phyloP scores from a whole-genome alignment of 306 rosid species.

The Quercus robur region DNA sequence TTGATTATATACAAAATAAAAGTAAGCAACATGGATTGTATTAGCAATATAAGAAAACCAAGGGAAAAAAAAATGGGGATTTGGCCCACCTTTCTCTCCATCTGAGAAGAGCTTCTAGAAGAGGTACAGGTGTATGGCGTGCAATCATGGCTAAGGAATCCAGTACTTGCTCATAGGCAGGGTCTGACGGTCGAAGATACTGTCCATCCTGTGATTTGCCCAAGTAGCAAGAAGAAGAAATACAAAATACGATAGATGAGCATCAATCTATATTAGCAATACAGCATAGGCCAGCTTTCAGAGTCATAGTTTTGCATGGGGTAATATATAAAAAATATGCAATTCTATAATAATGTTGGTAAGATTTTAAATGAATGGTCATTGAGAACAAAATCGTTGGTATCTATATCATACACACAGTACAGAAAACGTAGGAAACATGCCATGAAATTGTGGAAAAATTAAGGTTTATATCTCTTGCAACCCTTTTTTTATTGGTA shows the following conservation, averaged over 20 bases:
- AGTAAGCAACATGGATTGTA: too few relatives aligned
- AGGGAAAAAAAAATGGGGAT: background rate
- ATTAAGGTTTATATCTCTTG: background rate
- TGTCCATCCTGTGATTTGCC: constrained; percentile 72
- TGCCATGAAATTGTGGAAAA: background rate
- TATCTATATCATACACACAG: background rate
- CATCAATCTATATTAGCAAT: background rate
- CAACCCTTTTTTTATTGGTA: background rate
- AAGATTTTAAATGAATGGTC: background rate
- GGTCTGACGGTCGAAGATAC: constrained; percentile 95
- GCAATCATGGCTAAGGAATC: constrained; percentile 99
- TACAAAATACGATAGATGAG: background rate
- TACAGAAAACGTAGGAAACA: background rate
- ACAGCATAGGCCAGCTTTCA: background rate
- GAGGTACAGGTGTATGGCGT: constrained; percentile 96
- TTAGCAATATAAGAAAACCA: too few relatives aligned
- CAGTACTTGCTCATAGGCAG: constrained; percentile 96
- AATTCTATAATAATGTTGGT: background rate
- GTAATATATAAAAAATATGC: background rate
- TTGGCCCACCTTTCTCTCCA: constrained; percentile 83
- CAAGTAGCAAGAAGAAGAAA: background rate
- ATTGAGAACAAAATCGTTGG: background rate
- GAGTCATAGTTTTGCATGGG: background rate
- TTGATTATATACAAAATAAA: too few relatives aligned
- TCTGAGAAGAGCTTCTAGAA: constrained; percentile 83